These are phyloP conservation scores for Neurospora sublineolata DNA, from an alignment of 495 filamentous ascomycete species.

Conservation along the genomic window DNA sequence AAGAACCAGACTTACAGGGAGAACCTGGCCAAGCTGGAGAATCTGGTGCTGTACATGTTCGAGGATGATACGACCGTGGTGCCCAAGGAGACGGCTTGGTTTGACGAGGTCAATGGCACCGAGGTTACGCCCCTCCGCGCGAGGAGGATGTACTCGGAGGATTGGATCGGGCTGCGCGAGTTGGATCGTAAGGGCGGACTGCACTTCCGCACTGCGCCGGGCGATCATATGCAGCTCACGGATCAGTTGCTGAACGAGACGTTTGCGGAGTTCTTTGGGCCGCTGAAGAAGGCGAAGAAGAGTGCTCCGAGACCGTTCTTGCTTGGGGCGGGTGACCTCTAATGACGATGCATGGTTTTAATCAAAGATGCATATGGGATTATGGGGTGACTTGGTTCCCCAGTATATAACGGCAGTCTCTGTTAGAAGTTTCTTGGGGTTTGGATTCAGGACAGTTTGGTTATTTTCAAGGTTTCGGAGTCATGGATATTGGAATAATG, in stretches of 20 bases:
- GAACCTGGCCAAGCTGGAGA: constrained; percentile 57
- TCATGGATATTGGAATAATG: background rate
- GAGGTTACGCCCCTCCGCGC: constrained; percentile 57
- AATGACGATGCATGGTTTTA: background rate
- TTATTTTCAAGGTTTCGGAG: background rate
- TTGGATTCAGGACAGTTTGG: background rate
- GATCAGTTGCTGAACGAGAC: constrained; percentile 53
- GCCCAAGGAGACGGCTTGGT: constrained; percentile 87
- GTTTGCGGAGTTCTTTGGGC: constrained; percentile 65
- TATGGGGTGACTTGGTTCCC: background rate
- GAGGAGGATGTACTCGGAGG: constrained; percentile 70
- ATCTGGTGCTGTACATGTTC: constrained; percentile 86
- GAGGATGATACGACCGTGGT: constrained; percentile 74
- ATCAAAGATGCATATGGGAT: background rate
- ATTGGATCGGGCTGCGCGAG: constrained; percentile 81
- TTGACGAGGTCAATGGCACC: constrained; percentile 71
- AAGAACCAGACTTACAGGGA: constrained; percentile 69
- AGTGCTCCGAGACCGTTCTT: constrained; percentile 7
- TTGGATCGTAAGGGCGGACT: constrained; percentile 73
- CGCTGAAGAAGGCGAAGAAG: constrained; percentile 20
- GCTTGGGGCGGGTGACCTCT: constrained; percentile 14
- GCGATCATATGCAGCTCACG: constrained; percentile 73
- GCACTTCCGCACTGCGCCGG: constrained; percentile 57
- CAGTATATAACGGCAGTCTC: background rate
- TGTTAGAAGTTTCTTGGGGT: background rate